These are phyloP conservation scores for Graphilbum sp. DNA, from an alignment of 2,329 filamentous ascomycete genomes.

Conservation along the genomic window DNA sequence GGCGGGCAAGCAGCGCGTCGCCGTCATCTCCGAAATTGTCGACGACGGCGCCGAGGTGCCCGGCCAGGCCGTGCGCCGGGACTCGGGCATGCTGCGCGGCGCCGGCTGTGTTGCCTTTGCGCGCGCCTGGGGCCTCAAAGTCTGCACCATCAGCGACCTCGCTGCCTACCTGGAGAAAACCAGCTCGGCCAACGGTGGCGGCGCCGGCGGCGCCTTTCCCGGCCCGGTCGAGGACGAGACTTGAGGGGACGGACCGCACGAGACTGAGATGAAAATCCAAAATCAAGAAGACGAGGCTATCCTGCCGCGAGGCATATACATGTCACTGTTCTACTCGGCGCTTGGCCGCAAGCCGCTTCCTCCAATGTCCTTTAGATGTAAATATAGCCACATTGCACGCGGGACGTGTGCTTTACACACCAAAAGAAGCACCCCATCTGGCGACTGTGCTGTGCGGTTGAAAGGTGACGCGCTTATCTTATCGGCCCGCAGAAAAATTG, in stretches of 20 bases:
- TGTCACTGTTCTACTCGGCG: no score
- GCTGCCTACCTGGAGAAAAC: constrained; percentile 59
- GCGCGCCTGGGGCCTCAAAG: constrained; percentile 72
- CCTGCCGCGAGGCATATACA: no score
- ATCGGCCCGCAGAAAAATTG: constrained; percentile 1
- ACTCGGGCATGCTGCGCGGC: constrained; percentile 78
- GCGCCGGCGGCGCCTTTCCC: constrained; percentile 2
- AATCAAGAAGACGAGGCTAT: no score
- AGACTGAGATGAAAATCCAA: no score
- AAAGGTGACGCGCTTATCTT: constrained; percentile 7
- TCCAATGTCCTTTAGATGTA: no score
- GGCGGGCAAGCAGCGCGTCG: constrained; percentile 60
- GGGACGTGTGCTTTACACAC: no score
- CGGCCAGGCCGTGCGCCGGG: constrained; percentile 47
- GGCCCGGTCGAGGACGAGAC: constrained; percentile 9
- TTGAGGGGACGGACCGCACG: background rate
- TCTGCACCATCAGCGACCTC: constrained; percentile 89
- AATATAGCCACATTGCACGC: no score
- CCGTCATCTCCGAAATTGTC: constrained; percentile 82
- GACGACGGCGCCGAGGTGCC: constrained; percentile 62
- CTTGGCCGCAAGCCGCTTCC: no score
- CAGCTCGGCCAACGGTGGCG: constrained; percentile 45
- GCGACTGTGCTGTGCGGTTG: no score
- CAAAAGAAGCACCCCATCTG: no score
- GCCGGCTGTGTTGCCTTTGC: constrained; percentile 84